Evolutionary conservation across 2,329 filamentous ascomycete genomes (phyloP), one percentile per base, ranked within the genome.

Genomic region (Rugonectria rugulosa): DNA sequence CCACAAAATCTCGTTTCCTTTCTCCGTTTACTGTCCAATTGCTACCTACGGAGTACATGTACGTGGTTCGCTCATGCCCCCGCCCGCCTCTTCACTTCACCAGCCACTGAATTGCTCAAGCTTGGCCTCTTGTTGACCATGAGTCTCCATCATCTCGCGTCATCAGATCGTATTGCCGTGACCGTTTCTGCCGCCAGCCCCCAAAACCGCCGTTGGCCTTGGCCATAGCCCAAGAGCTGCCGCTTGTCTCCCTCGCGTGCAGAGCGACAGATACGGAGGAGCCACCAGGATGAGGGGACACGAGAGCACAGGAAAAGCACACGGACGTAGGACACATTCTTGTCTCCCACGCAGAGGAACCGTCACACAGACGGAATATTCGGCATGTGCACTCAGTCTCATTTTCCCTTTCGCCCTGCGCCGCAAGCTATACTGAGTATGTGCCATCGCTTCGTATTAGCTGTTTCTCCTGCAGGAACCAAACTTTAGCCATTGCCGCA

Each of bases 171-270:
- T 17, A 27, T 31, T 44, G 17, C 44, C 27, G 27, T 46, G 34
- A 46, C 41, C 45, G 53, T 50, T 56, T 50, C 45, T 45, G 53
- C 41, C 46, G 41, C 53, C 40, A 26, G 24, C 53, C 32, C 34
- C 26, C n/a, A n/a, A n/a, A n/a, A 37, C 32, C 42, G 41, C 37
- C 32, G n/a, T n/a, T n/a, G n/a, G n/a, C n/a, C n/a, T n/a, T n/a
- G n/a, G n/a, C n/a, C n/a, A n/a, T n/a, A n/a, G n/a, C n/a, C n/a
- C n/a, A n/a, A n/a, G n/a, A n/a, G n/a, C n/a, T n/a, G n/a, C n/a
- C n/a, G n/a, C n/a, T n/a, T n/a, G n/a, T n/a, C n/a, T n/a, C n/a
- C n/a, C n/a, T n/a, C n/a, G n/a, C n/a, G n/a, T n/a, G n/a, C n/a
- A n/a, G n/a, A n/a, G n/a, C n/a, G n/a, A n/a, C n/a, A n/a, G n/a